Base-by-base conservation (phyloP, 495 filamentous ascomycete species). In the Astrothelium macrocarpum region DNA sequence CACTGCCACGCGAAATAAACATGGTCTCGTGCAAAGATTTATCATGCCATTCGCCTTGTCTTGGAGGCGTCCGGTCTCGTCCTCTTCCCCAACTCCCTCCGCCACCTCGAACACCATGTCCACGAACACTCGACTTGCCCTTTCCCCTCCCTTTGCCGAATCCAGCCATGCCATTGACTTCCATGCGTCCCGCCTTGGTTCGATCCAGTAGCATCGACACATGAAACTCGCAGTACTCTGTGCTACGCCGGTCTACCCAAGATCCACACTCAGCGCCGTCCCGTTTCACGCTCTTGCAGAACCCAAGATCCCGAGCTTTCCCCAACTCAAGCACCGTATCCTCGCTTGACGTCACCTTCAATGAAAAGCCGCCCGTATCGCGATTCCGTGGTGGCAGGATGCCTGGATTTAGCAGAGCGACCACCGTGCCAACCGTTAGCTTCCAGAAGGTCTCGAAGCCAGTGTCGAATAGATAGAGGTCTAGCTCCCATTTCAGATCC, bases 391-490 rank as follows among this genome's bases (percentile, higher is more conserved):
- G 95, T 10, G 92, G 90, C 82, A 99, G 87, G 67, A 97, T 87
- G 1, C 76, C 85, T 0, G 95, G 94, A 68, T 97, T 99, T n/a
- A 99, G 78, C 39, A 99, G 87, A 9, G 95, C 94, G 60, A 99
- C 80, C 1, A 97, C 79, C 0, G 89, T 95, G 25, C 95, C 94
- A 1, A 88, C 83, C 0, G 86, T 84, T 3, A 97, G 78, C 70
- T 95, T 91, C 85, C 92, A 96, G 77, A 90, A 97, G 43, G 86
- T 85, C 3, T 90, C 86, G 71, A 96, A 97, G 20, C 89, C 95
- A 0, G 87, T 84, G 69, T 89, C 90, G 72, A 99, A 99, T 32
- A 99, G 84, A 70, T 88, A 97, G 29, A 96, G 82, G 62, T 96
- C 91, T 26, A 97, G 73, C 43, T 95, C 90, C 88, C 87, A 97